A percentile compares a stretch with the other conserved stretches of the same genome.
Conservation (phyloP, 2,329 filamentous ascomycete genomes). For the Aspergillus clavatus region DNA sequence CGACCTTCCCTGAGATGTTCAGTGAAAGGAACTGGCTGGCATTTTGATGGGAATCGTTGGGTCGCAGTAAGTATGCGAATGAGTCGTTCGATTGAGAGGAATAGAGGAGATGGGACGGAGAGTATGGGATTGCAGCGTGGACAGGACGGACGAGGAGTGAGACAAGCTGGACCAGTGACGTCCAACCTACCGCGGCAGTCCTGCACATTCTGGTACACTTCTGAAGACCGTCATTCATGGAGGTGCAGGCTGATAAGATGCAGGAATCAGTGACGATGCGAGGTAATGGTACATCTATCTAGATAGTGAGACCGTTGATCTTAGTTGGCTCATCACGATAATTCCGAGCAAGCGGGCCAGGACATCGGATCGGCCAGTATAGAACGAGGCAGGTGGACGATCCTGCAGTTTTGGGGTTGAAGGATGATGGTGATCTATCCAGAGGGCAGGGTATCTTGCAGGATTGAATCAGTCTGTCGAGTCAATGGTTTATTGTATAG, state of each 20-base stretch:
- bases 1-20: conserved; percentile 58
- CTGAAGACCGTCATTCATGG: conserved; percentile 16
- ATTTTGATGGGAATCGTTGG: conserved; percentile 43
- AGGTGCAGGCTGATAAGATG: conserved; percentile 7
- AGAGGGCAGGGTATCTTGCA: neutral
- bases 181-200: conserved; percentile 9
- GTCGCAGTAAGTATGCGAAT: conserved; percentile 66
- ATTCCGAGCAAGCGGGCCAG: conserved; percentile 10
- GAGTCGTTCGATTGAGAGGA: conserved; percentile 47
- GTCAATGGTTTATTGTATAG: too few relatives aligned
- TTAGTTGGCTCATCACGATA: conserved; percentile 7
- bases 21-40: conserved; percentile 58
- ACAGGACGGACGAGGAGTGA: conserved; percentile 19
- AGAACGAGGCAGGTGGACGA: conserved; percentile 2
- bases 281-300: too few relatives aligned
- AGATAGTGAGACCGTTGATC: conserved; percentile 11
- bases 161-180: conserved; percentile 13
- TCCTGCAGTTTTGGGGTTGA: neutral
- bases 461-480: too few relatives aligned
- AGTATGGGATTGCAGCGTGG: conserved; percentile 61
- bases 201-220: conserved; percentile 11
- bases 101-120: conserved; percentile 67
- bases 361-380: conserved; percentile 8
- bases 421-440: neutral
- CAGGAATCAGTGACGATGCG: too few relatives aligned